Base-by-base conservation (phyloP, 495 filamentous ascomycete species). In the Annulohypoxylon moriforme region DNA sequence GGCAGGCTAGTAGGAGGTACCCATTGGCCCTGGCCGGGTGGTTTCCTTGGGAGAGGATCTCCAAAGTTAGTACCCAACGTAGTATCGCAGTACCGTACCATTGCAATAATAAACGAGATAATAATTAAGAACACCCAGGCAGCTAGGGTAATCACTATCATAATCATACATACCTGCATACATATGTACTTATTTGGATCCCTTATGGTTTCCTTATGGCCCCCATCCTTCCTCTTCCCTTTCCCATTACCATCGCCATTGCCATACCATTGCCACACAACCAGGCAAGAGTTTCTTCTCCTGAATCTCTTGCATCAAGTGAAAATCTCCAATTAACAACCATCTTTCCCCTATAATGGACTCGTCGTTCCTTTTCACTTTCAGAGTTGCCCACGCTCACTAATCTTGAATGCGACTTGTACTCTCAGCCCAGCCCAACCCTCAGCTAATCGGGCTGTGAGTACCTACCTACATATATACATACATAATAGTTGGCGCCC, bases 51-150 rank as follows among this genome's bases (percentile, higher is more conserved):
- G 53, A 25, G 66, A 44, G 71, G 66, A 69, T 69, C 71, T 73
- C 61, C 61, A 73, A 58, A 57, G 38, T 46, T 38, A 38, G 52
- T 61, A 58, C 56, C 36, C 38, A 73, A 63, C 36, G 56, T 62
- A 55, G 60, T 60, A 69, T 56, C 59, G 34, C 29, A 13, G 62
- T 67, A 69, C 58, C 42, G 71, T 73, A 65, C 61, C 22, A 69
- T 60, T 65, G 69, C 22, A 68, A 72, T 72, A 68, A 72, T 72
- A 72, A 72, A 72, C 69, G 69, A 72, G 69, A 72, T 68, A 72
- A 68, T 72, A 64, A 69, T 73, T 34, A 40, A 50, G 31, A 52
- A 38, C 16, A 44, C 40, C 40, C 20, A 44, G 40, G 40, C 16
- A 44, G n/a, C 40, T 44, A 44, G 40, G 40, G 40, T 64, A 34